phyloP scores from a whole-genome alignment of 768 basidiomycete species.

The Boletus pseudopeckii region DNA sequence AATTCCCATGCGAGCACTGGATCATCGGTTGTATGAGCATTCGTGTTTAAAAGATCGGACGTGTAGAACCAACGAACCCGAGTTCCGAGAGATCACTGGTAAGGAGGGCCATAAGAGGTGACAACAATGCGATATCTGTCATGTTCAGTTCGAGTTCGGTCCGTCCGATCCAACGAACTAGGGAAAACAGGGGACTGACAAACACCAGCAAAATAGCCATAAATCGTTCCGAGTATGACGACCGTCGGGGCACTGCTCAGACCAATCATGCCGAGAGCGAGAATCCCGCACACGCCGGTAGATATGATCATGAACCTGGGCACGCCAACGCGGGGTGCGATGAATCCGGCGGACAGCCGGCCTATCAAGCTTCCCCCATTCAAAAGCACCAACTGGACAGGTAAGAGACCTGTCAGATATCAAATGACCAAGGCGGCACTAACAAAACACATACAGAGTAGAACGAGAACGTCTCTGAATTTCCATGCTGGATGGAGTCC shows the following conservation, averaged over 20 bases:
- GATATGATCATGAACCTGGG: slow-evolving; percentile 40
- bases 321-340: slow-evolving; percentile 43
- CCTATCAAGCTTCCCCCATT: slow-evolving; percentile 53
- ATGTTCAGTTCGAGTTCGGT: background rate
- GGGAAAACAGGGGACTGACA: slow-evolving; percentile 25
- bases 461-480: slow-evolving; percentile 48
- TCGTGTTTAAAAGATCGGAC: background rate
- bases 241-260: slow-evolving; percentile 34
- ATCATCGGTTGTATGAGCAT: background rate
- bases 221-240: slow-evolving; percentile 39
- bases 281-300: slow-evolving; percentile 28
- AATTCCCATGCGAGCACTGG: slow-evolving; percentile 30
- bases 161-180: background rate
- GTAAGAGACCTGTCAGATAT: background rate
- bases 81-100: slow-evolving; percentile 47
- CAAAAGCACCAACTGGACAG: slow-evolving; percentile 43
- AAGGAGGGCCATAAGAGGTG: slow-evolving; percentile 43
- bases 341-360: slow-evolving; percentile 43
- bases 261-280: slow-evolving; percentile 45
- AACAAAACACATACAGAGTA: slow-evolving; percentile 41
- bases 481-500: slow-evolving; percentile 46
- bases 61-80: slow-evolving; percentile 32
- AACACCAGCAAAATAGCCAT: slow-evolving; percentile 47
- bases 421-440: background rate
- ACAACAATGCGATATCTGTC: slow-evolving; percentile 36